phyloP scores from a whole-genome alignment of 768 basidiomycete species.

The Lepiota subincarnata region DNA sequence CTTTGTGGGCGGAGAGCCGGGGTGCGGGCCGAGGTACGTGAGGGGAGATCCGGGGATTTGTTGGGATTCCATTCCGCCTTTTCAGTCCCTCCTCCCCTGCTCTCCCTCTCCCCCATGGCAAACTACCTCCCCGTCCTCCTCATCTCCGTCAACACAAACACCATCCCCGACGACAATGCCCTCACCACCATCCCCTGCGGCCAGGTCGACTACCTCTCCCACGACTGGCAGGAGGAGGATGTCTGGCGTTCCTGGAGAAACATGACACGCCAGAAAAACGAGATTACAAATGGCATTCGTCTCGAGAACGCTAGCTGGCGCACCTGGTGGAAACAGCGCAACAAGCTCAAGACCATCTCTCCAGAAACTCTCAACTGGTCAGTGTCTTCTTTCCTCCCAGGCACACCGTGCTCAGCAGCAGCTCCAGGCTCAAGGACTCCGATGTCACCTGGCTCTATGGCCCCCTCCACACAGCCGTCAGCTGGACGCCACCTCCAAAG shows the following conservation, averaged over 20 bases:
- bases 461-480: constrained; percentile 90
- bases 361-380: constrained; percentile 99
- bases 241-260: constrained; percentile 98
- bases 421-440: constrained; percentile 91
- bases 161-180: constrained; percentile 69
- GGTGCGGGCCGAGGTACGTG: constrained; percentile 8
- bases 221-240: constrained; percentile 97
- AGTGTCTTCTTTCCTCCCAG: constrained; percentile 24
- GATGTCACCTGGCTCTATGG: constrained; percentile 99
- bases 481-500: constrained; percentile 70
- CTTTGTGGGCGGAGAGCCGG: not conserved
- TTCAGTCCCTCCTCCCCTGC: constrained; percentile 12
- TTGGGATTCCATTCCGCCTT: constrained; percentile 13
- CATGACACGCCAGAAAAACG: constrained; percentile 98
- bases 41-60: constrained; percentile 12
- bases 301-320: constrained; percentile 99
- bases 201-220: constrained; percentile 98
- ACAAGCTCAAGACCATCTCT: constrained; percentile 89
- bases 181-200: constrained; percentile 82
- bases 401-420: constrained; percentile 11
- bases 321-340: constrained; percentile 99
- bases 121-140: constrained; percentile 65
- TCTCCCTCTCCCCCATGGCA: constrained; percentile 15
- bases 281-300: constrained; percentile 90
- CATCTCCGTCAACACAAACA: constrained; percentile 55